Evolutionary conservation across 805 yeast genomes (phyloP), one percentile per base, ranked within the genome.

Genomic region (Yamadazyma akitaensis): DNA sequence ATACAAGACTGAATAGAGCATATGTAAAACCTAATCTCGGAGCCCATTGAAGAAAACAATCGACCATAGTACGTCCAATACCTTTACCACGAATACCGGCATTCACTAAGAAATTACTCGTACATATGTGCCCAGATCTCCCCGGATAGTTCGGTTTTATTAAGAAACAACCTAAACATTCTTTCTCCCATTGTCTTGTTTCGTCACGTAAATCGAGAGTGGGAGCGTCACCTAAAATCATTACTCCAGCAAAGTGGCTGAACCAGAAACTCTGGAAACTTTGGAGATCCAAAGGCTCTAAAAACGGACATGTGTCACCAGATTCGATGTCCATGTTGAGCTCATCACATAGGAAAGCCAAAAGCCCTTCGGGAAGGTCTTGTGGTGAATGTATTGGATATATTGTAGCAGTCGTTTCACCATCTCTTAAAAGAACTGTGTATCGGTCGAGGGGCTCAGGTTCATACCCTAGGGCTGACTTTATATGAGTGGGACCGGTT

Each of bases 31-130:
- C 97, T 35, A 94, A 70, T 51, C 82, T 74, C 12, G 92, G 92
- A 1, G 97, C 89, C 98, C 98, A 94, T 49, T 85, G 88, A 19
- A 91, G 62, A 56, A 81, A 88, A 56, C 95, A 85, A 57, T 89
- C 96, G 14, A 87, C 83, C 51, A 94, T 64, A 0, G 94, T 85
- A 46, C 84, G 73, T 5, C 98, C 99, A 24, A 94, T 88, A 4
- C 97, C 96, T 61, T 86, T 88, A 21, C 92, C 90, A 57, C 99
- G 72, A 55, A 88, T 88, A 53, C 96, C 96, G 3, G 96, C 94
- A 64, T 92, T 90, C 2, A 92, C 98, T 31, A 92, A 68, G 56
- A 92, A 86, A 17, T 85, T 84, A 1, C 88, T 96, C 0, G 96
- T 87, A 56, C 96, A 90, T n/a, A 94, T 84, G 60, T 92, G 97